These are phyloP conservation scores for Aegilops speltoides DNA, from an alignment of 176 grass and related monocot species.

Conservation along the genomic window DNA sequence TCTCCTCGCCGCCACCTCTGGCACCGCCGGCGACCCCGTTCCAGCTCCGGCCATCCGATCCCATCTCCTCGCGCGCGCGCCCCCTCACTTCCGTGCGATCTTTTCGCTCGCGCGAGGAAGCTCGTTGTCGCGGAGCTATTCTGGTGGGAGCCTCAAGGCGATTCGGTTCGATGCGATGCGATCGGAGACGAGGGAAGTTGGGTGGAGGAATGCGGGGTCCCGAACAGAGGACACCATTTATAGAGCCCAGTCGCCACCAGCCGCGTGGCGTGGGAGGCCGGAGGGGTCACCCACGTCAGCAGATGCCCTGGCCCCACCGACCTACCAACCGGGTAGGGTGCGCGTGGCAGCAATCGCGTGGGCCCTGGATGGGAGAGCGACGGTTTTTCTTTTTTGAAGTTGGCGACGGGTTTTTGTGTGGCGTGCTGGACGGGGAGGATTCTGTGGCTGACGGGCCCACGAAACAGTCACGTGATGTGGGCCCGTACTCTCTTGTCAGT, in stretches of 20 bases:
- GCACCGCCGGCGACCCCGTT: background rate
- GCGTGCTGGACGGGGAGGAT: background rate
- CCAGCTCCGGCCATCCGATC: constrained; percentile 47
- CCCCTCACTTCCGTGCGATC: background rate
- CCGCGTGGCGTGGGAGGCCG: constrained; percentile 8
- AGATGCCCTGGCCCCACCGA: background rate
- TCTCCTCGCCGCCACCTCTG: background rate
- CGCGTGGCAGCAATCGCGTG: no score
- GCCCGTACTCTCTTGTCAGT: background rate
- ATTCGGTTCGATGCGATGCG: background rate
- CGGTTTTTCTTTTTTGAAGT: background rate
- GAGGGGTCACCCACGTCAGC: background rate
- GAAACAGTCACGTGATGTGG: background rate
- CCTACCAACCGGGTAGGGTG: background rate
- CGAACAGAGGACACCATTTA: constrained; percentile 16
- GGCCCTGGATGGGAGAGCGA: background rate
- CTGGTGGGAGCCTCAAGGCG: background rate
- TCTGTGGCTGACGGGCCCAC: background rate
- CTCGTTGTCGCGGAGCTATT: background rate
- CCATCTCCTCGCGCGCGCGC: constrained; percentile 21
- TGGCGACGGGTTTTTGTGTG: background rate
- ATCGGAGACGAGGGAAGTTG: constrained; percentile 7
- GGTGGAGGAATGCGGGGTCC: background rate
- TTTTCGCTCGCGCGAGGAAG: background rate
- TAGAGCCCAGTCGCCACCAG: background rate